Base-by-base conservation (phyloP, 2,329 filamentous ascomycete species). In the Thermomyces lanuginosus region DNA sequence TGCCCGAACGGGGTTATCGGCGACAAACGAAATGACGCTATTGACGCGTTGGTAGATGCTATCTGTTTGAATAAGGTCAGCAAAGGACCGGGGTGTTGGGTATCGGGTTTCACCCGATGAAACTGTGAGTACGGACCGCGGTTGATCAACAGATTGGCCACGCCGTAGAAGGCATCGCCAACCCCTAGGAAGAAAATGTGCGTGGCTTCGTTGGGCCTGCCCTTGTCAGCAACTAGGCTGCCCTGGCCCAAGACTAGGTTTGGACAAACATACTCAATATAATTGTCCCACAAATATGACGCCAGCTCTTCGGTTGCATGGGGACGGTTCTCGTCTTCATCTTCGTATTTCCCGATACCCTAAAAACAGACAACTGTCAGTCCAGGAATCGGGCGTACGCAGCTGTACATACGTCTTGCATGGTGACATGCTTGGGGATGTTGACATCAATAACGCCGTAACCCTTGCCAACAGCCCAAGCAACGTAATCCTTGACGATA, bases 231-330 rank as follows among this genome's bases (percentile, higher is more conserved):
- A 14, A 29, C 11, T 16, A 17, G 9, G 26, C 3, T 24, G 13
- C 13, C 30, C 28, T 33, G 21, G 18, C 15, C 22, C 10, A 13
- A 22, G 22, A 7, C 16, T 32, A 8, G 20, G 19, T 16, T 16
- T 22, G n/a, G n/a, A 11, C 9, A 39, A 4, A n/a, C 60, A 41
- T 51, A 70, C 60, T 92, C 80, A 11, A 98, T 72, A 45, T 93
- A 93, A 46, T 98, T 98, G 41, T 93, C 84, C 89, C 89, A 98
- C 8, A 98, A 60, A 44, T 92, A 95, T 33, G 68, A 72, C 4
- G 86, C 71, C 7, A 93, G 59, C 34, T 86, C 74, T 35, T 77
- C 72, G 0, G 64, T 66, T 28, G 62, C 61, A 13, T 48, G 48
- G 33, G 69, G 73, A 49, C 69, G 68, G 29, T 46, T 54, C 39